Conservation (phyloP, 129 eudicot genomes). For the Chrysanthemum seticuspe region DNA sequence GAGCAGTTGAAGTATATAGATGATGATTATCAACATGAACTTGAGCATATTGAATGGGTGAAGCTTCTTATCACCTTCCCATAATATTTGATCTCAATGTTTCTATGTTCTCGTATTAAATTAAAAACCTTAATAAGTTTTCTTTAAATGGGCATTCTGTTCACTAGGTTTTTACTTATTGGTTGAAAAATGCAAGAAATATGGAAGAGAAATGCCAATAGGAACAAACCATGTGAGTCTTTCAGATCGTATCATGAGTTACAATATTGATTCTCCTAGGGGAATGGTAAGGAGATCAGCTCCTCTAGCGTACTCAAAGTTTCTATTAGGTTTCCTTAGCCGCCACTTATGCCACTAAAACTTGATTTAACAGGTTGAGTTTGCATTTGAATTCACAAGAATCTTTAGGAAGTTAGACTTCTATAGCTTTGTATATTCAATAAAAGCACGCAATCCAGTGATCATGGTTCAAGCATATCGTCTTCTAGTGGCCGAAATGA, state of each 20-base stretch:
- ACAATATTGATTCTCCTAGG: constrained; percentile 97
- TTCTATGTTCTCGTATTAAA: too few relatives aligned
- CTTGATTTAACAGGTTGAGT: constrained; percentile 64
- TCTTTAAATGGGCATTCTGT: too few relatives aligned
- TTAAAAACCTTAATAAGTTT: too few relatives aligned
- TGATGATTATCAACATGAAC: too few relatives aligned
- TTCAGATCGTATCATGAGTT: constrained; percentile 98
- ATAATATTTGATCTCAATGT: too few relatives aligned
- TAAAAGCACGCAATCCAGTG: constrained; percentile 99
- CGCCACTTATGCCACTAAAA: constrained; percentile 1
- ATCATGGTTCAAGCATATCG: constrained; percentile 95
- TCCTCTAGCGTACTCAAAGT: constrained; percentile 5
- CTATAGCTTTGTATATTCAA: constrained; percentile 91
- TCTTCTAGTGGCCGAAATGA: constrained; percentile 94
- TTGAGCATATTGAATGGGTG: too few relatives aligned
- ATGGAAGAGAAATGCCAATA: constrained; percentile 94
- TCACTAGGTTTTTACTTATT: too few relatives aligned
- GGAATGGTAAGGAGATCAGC: constrained; percentile 71
- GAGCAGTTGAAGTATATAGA: too few relatives aligned
- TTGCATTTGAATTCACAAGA: constrained; percentile 91
- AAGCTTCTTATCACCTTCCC: too few relatives aligned
- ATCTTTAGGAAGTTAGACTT: constrained; percentile 88
- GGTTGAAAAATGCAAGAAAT: constrained; percentile 96
- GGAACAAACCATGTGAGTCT: constrained; percentile 98
- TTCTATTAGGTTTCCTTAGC: constrained; percentile 1